Percentiles rank a stretch among this genome's conserved stretches.
phyloP scores from a whole-genome alignment of 2,329 filamentous ascomycete genomes.

The Hypoxylon sp. region DNA sequence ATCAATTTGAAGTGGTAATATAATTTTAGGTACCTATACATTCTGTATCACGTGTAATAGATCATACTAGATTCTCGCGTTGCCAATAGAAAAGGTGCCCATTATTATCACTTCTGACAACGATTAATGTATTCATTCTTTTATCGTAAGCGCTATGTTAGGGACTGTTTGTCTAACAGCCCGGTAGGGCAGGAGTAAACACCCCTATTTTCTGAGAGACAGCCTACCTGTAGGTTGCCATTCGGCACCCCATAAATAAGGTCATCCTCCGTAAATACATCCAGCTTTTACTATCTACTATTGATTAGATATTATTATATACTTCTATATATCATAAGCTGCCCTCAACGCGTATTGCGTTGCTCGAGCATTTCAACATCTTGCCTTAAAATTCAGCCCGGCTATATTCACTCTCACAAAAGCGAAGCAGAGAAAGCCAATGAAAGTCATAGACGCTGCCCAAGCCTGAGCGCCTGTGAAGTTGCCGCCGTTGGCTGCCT shows the following conservation, averaged over 20 bases:
- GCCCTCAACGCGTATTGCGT: background rate
- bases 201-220: background rate
- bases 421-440: conserved; percentile 49
- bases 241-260: background rate
- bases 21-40: no score
- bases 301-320: background rate
- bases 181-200: background rate
- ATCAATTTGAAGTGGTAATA: no score
- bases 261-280: background rate
- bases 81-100: background rate
- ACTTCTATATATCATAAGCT: background rate
- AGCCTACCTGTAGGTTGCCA: no score
- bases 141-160: background rate
- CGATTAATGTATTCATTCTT: background rate
- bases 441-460: conserved; percentile 53
- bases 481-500: conserved; percentile 48
- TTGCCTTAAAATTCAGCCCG: conserved; percentile 44
- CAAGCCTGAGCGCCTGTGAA: conserved; percentile 54
- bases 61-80: no score
- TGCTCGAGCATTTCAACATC: conserved; percentile 36
- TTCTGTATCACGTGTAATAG: no score
- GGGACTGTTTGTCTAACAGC: background rate
- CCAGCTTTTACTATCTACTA: conserved; percentile 2
- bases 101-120: background rate
- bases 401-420: conserved; percentile 45